A percentile compares a stretch with the other conserved stretches of the same genome.
These are phyloP conservation scores for Pelargonium australe DNA, from an alignment of 441 rosid species.

Conservation along the genomic window DNA sequence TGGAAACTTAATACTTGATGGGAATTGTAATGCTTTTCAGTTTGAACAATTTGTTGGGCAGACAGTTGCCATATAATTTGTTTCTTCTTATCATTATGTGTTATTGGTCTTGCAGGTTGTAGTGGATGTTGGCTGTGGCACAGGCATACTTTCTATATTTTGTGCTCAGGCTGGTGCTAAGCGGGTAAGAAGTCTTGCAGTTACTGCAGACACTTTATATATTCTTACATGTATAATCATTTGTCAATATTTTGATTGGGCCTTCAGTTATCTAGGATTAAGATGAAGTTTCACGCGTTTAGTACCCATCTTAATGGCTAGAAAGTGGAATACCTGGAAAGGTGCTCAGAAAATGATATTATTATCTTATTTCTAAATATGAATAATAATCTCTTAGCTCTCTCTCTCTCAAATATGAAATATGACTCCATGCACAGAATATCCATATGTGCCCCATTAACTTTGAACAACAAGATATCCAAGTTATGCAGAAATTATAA, in stretches of 20 bases:
- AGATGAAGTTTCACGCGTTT: not conserved
- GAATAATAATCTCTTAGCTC: not conserved
- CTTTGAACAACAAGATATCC: not conserved
- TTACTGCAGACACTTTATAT: not conserved
- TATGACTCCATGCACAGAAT: not conserved
- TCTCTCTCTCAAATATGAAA: not conserved
- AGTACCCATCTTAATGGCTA: not conserved
- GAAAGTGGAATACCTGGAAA: not conserved
- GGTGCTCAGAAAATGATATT: not conserved
- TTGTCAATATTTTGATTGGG: not conserved
- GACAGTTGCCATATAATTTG: constrained; percentile 2
- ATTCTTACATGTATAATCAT: not conserved
- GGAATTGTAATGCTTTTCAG: not conserved
- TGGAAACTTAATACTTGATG: not conserved
- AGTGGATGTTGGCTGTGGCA: constrained; percentile 97
- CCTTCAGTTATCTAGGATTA: not conserved
- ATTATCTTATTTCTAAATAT: not conserved
- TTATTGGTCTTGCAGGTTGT: constrained; percentile 55
- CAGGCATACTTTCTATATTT: constrained; percentile 94
- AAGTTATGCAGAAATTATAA: not conserved
- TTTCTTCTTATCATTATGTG: constrained; percentile 19
- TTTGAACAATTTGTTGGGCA: constrained; percentile 8
- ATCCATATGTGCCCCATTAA: not conserved
- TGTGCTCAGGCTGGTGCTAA: constrained; percentile 98
- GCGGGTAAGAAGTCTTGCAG: constrained; percentile 42